Base-by-base conservation (phyloP, 1,284 basidiomycete species). In the Cystobasidium sp. region DNA sequence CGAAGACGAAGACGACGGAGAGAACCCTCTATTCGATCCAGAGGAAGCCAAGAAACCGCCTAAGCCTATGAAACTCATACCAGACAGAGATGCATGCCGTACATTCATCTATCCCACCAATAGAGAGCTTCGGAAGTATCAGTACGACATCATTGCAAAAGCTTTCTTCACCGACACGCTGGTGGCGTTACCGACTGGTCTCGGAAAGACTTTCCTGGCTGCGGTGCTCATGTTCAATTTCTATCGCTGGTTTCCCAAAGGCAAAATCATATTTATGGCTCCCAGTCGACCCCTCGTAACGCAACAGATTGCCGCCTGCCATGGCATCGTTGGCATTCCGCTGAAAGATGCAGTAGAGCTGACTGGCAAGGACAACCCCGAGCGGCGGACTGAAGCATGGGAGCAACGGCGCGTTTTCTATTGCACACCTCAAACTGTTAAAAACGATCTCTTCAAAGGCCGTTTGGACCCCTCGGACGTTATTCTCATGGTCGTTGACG, bases 121-220 rank as follows among this genome's bases (percentile, higher is more conserved):
- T 81, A 87, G 88, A 63, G 77, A 76, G 1, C 43, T 78, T 0
- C 89, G 97, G 76, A 90, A 93, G 78, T 99, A 99, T 81, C 97
- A 99, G 80, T 96, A 88, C 82, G 97, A 98, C 78, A 98, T 99
- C 76, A 91, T 94, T 67, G 89, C 88, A 78, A 87, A 88, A 46
- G 91, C 90, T 79, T 86, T 99, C 41, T 94, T 92, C 79, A 91
- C 97, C 64, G 99, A 99, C 80, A 93, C 93, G 2, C 87, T 99
- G 4, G 95, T 98, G 24, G 92, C 94, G 0, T 84, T 99, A 12
- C 97, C 97, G 0, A 99, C 97, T 0, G 97, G 97, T 75, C 85
- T 99, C 6, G 97, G 97, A 22, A 99, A 99, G 85, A 99, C 97
- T 0, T 99, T 99, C 80, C 92, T 99, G 75, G 97, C 97, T 0